Evolutionary conservation across 2,329 filamentous ascomycete genomes (phyloP).

Genomic region (Lachnellula willkommii): DNA sequence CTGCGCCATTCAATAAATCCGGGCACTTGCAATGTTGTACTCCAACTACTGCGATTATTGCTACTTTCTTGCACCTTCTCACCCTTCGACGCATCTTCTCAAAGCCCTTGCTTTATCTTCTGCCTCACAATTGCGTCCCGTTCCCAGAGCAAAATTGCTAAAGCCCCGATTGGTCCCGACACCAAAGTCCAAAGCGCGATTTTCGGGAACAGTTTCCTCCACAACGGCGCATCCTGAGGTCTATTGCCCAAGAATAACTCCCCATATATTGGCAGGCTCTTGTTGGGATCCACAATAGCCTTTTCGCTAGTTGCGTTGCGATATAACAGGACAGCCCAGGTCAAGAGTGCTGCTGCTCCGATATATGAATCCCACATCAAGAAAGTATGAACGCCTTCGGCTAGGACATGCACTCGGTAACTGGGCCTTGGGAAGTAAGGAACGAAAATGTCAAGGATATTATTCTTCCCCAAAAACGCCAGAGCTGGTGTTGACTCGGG

Average conservation of each 20-base stretch:
- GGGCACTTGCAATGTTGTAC: too few relatives aligned
- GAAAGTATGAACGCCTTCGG: constrained; percentile 40
- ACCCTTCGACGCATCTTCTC: not conserved
- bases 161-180: constrained; percentile 40
- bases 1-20: too few relatives aligned
- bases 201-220: constrained; percentile 32
- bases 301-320: constrained; percentile 23
- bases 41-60: too few relatives aligned
- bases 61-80: not conserved
- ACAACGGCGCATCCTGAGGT: constrained; percentile 12
- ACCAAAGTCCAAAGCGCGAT: constrained; percentile 32
- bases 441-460: constrained; percentile 36
- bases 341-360: constrained; percentile 36
- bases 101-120: constrained; percentile 25
- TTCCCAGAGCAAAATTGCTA: constrained; percentile 43
- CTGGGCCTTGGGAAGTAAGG: constrained; percentile 33
- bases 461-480: constrained; percentile 28
- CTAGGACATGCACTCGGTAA: constrained; percentile 12
- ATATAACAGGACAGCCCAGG: constrained; percentile 39
- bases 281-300: constrained; percentile 13
- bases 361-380: constrained; percentile 46
- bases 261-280: constrained; percentile 13
- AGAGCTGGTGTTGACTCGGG: constrained; percentile 32
- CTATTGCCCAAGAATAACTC: constrained; percentile 19
- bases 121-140: constrained; percentile 38